Percentiles rank a stretch among this genome's conserved stretches.
These are phyloP conservation scores for Porphyrellus cyaneotinctus DNA, from an alignment of 768 basidiomycete genomes.

Conservation along the genomic window DNA sequence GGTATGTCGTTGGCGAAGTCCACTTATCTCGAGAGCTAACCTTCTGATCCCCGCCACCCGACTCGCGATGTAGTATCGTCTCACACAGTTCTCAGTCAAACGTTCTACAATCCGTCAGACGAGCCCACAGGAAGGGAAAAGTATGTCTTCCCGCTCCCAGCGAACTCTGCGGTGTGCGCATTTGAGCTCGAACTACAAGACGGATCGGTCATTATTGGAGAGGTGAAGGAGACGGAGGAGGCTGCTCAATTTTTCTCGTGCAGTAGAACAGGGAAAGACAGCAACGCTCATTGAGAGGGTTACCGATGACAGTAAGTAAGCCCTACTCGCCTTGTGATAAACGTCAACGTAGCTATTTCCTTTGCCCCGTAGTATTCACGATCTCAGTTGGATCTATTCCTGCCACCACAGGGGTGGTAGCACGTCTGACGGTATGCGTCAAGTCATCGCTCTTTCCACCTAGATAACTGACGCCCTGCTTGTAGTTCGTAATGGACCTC, in stretches of 20 bases:
- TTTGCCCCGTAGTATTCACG: slow-evolving; percentile 43
- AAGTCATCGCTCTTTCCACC: not conserved
- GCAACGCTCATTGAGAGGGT: slow-evolving; percentile 48
- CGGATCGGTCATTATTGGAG: slow-evolving; percentile 40
- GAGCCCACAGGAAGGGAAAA: slow-evolving; percentile 41
- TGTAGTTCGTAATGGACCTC: slow-evolving; percentile 51
- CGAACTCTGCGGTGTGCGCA: slow-evolving; percentile 48
- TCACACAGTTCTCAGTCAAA: slow-evolving; percentile 39
- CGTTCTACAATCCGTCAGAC: slow-evolving; percentile 37
- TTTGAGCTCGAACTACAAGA: slow-evolving; percentile 48
- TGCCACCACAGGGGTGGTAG: slow-evolving; percentile 36
- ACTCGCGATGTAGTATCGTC: slow-evolving; percentile 36
- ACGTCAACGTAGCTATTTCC: not conserved
- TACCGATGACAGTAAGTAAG: slow-evolving; percentile 53
- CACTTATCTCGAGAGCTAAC: slow-evolving; percentile 2
- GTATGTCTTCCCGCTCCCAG: slow-evolving; percentile 60
- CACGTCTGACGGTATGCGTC: slow-evolving; percentile 40
- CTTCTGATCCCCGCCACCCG: not conserved
- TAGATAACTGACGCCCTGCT: not conserved
- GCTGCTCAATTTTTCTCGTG: slow-evolving; percentile 42
- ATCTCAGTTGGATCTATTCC: slow-evolving; percentile 56
- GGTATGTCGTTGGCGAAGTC: slow-evolving; percentile 25
- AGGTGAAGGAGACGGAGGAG: slow-evolving; percentile 44
- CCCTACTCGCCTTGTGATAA: not conserved
- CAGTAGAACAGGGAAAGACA: slow-evolving; percentile 36